Percentiles rank a stretch among this genome's conserved stretches.
Evolutionary conservation across 768 basidiomycete species (phyloP).

Genomic region (Lactarius deliciosus): DNA sequence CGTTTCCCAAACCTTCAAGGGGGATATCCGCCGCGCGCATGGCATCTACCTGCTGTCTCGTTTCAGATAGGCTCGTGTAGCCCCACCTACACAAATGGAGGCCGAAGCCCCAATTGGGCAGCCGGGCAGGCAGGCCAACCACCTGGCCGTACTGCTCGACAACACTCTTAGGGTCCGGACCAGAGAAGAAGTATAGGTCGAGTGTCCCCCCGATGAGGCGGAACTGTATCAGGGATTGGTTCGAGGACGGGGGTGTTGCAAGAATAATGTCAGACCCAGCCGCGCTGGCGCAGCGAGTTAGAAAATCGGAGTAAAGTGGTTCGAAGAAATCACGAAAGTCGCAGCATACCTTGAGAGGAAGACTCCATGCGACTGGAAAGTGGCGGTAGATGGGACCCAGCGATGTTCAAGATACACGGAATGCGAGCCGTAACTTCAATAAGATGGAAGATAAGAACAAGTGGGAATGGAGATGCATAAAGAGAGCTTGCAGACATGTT

Average conservation of each 20-base stretch:
- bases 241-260: slow-evolving; percentile 53
- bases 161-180: slow-evolving; percentile 51
- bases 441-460: slow-evolving; percentile 3
- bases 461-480: background rate
- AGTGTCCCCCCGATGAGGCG: slow-evolving; percentile 71
- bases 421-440: slow-evolving; percentile 64
- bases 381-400: slow-evolving; percentile 50
- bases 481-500: slow-evolving; percentile 51
- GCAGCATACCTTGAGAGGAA: slow-evolving; percentile 59
- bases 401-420: slow-evolving; percentile 74
- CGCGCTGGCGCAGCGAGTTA: slow-evolving; percentile 42
- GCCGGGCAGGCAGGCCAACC: slow-evolving; percentile 69
- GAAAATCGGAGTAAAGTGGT: background rate
- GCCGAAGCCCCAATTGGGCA: slow-evolving; percentile 75
- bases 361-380: slow-evolving; percentile 69
- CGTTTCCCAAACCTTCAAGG: slow-evolving; percentile 55
- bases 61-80: slow-evolving; percentile 53
- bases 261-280: slow-evolving; percentile 72
- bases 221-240: slow-evolving; percentile 67
- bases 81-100: slow-evolving; percentile 74
- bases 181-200: slow-evolving; percentile 75
- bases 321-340: slow-evolving; percentile 14
- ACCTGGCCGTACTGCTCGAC: slow-evolving; percentile 68
- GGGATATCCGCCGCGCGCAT: slow-evolving; percentile 73
- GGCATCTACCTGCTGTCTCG: slow-evolving; percentile 50